Conservation (phyloP, 2,329 filamentous ascomycete species). For the Stagonosporopsis tanaceti region DNA sequence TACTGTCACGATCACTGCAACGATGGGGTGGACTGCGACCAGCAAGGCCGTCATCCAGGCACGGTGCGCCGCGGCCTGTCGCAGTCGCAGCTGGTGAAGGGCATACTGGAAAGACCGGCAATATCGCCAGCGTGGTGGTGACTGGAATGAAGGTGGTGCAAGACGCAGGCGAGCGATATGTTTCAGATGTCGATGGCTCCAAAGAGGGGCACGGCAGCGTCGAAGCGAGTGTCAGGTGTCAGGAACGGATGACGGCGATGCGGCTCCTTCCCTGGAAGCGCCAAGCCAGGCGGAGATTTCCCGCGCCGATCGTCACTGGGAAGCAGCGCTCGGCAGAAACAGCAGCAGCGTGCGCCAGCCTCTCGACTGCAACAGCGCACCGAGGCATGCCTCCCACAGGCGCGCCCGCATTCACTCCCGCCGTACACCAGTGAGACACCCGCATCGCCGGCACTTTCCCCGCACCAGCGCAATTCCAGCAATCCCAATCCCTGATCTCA, state of each 20-base stretch:
- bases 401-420: conserved; percentile 14
- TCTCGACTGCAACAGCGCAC: conserved; percentile 18
- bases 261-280: conserved; percentile 15
- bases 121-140: conserved; percentile 5
- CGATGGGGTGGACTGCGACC: not conserved
- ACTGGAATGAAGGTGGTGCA: conserved; percentile 11
- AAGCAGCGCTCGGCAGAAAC: conserved; percentile 12
- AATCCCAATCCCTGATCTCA: conserved; percentile 10
- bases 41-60: not conserved
- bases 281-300: conserved; percentile 29
- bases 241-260: conserved; percentile 9
- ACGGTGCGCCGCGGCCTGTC: not conserved
- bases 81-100: not conserved
- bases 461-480: not conserved
- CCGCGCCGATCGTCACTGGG: conserved; percentile 21
- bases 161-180: conserved; percentile 10
- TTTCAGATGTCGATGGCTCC: conserved; percentile 12
- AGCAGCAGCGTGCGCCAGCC: conserved; percentile 22
- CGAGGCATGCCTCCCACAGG: conserved; percentile 24
- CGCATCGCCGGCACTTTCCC: conserved; percentile 11
- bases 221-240: conserved; percentile 20
- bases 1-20: no score
- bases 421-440: conserved; percentile 9
- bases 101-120: not conserved
- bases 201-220: conserved; percentile 4